Evolutionary conservation across 352 stramenopile species (phyloP).

Genomic region (Pythium rishiriense): DNA sequence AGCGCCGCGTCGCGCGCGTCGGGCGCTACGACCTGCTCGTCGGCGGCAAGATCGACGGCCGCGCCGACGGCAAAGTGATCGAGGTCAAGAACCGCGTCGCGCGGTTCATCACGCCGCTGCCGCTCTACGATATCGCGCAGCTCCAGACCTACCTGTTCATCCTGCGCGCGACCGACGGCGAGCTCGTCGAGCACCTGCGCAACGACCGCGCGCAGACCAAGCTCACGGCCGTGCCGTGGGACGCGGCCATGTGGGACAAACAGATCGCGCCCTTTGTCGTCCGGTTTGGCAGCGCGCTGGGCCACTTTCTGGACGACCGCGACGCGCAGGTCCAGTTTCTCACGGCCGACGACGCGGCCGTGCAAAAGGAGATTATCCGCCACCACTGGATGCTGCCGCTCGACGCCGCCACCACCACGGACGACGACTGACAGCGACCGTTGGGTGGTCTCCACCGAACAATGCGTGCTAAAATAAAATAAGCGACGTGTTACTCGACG

Average conservation of each 20-base stretch:
- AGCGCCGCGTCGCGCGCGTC: slow-evolving; percentile 59
- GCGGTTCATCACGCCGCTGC: slow-evolving; percentile 68
- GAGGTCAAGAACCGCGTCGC: slow-evolving; percentile 86
- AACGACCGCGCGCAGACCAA: slow-evolving; percentile 57
- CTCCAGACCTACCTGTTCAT: slow-evolving; percentile 88
- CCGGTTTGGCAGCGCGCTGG: slow-evolving; percentile 67
- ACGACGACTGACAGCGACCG: background rate
- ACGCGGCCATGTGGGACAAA: slow-evolving; percentile 63
- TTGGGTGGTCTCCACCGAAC: background rate
- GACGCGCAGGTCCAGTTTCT: slow-evolving; percentile 50
- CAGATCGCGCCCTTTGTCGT: slow-evolving; percentile 68
- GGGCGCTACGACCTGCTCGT: slow-evolving; percentile 59
- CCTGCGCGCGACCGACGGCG: slow-evolving; percentile 56
- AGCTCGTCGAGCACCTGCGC: slow-evolving; percentile 82
- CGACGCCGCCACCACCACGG: background rate
- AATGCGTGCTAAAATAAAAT: background rate
- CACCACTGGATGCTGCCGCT: slow-evolving; percentile 53
- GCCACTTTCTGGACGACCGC: slow-evolving; percentile 72
- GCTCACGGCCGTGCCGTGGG: slow-evolving; percentile 66
- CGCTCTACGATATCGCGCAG: slow-evolving; percentile 80
- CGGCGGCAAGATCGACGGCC: slow-evolving; percentile 84
- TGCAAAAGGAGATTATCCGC: slow-evolving; percentile 75
- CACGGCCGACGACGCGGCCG: slow-evolving; percentile 38
- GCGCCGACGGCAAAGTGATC: slow-evolving; percentile 72
- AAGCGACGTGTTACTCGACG: background rate